These are phyloP conservation scores for Phellopilus nigrolimitatus DNA, from an alignment of 1,284 basidiomycete species.

Conservation along the genomic window DNA sequence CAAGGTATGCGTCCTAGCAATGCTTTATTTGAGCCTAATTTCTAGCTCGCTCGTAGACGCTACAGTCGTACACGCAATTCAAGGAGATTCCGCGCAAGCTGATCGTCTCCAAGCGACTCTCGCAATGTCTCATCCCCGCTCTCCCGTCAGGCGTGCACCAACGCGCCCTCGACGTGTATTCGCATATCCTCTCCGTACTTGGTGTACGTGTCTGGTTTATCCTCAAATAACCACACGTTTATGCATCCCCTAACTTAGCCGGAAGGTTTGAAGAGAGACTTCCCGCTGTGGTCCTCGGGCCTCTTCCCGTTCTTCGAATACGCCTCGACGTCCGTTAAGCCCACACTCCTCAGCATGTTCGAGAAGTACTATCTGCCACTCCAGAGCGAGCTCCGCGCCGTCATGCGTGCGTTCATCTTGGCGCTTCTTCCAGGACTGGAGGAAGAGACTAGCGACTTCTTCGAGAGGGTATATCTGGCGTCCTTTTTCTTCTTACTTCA, in stretches of 20 bases:
- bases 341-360: conserved; percentile 81
- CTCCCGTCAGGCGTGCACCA: conserved; percentile 96
- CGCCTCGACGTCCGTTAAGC: conserved; percentile 91
- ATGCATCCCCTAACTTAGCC: conserved; percentile 51
- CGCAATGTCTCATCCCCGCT: conserved; percentile 96
- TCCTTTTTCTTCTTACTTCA: conserved; percentile 1
- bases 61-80: conserved; percentile 89
- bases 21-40: conserved; percentile 8
- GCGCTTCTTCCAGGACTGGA: conserved; percentile 91
- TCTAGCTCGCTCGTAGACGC: conserved; percentile 50
- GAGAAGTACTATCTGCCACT: conserved; percentile 90
- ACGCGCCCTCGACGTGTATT: conserved; percentile 92
- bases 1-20: conserved; percentile 55
- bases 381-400: conserved; percentile 75
- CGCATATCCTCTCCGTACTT: conserved; percentile 84
- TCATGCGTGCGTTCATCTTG: conserved; percentile 92
- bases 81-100: conserved; percentile 95
- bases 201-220: conserved; percentile 55
- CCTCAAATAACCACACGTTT: too few relatives aligned
- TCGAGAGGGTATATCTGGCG: conserved; percentile 88
- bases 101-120: conserved; percentile 89
- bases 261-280: conserved; percentile 84
- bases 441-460: conserved; percentile 95
- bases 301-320: conserved; percentile 99
- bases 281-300: conserved; percentile 93